Percentiles rank a stretch among this genome's conserved stretches.
Conservation (phyloP, 2,329 filamentous ascomycete genomes). For the Fusarium veterinarium region DNA sequence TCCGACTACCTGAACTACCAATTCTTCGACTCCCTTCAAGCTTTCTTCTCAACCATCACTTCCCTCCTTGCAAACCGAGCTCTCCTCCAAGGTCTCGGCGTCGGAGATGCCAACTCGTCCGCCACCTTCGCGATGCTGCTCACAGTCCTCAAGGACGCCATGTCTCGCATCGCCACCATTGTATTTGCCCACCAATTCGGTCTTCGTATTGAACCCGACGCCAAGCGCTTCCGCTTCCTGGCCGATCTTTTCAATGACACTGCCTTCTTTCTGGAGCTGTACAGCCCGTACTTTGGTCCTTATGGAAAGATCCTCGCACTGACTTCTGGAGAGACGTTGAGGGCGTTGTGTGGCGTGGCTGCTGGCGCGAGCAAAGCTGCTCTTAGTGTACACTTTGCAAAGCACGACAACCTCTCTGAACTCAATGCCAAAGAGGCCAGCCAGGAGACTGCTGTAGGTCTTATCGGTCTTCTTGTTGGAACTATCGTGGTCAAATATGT, state of each 20-base stretch:
- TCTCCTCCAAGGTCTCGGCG: slow-evolving; percentile 82
- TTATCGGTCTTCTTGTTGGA: slow-evolving; percentile 87
- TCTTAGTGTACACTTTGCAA: slow-evolving; percentile 91
- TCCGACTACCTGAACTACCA: slow-evolving; percentile 83
- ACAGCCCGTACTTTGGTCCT: slow-evolving; percentile 77
- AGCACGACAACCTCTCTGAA: slow-evolving; percentile 87
- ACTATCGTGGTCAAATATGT: slow-evolving; percentile 83
- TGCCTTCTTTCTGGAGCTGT: slow-evolving; percentile 85
- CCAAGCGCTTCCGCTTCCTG: slow-evolving; percentile 87
- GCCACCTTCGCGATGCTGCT: slow-evolving; percentile 85
- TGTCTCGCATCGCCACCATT: slow-evolving; percentile 85
- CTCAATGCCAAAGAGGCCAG: slow-evolving; percentile 95
- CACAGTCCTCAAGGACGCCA: slow-evolving; percentile 83
- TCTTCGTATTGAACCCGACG: slow-evolving; percentile 86
- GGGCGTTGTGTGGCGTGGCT: slow-evolving; percentile 85
- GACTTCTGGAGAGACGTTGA: slow-evolving; percentile 61
- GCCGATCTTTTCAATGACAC: slow-evolving; percentile 91
- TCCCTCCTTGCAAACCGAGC: slow-evolving; percentile 83
- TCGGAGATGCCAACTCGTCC: slow-evolving; percentile 82
- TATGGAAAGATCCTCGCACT: slow-evolving; percentile 62
- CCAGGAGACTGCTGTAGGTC: slow-evolving; percentile 92
- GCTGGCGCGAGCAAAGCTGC: slow-evolving; percentile 92
- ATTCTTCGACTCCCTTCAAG: slow-evolving; percentile 80
- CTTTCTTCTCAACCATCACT: slow-evolving; percentile 85
- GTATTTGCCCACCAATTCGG: slow-evolving; percentile 86